A percentile compares a stretch with the other conserved stretches of the same genome.
Evolutionary conservation across 2,329 filamentous ascomycete species (phyloP).

Genomic region (Sclerotinia glacialis): DNA sequence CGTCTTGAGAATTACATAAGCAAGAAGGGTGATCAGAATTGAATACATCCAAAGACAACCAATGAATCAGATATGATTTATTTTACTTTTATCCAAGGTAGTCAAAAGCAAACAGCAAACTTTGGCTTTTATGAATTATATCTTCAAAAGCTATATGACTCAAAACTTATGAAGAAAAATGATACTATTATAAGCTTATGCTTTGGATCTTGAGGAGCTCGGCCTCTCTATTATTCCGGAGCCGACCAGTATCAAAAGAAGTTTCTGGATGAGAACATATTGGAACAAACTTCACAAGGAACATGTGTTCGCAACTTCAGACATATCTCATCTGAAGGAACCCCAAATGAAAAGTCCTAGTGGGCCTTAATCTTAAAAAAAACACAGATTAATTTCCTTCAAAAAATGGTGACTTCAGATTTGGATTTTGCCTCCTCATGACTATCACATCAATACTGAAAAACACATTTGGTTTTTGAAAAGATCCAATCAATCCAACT

Average conservation of each 20-base stretch:
- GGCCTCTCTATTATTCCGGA: constrained; percentile 14
- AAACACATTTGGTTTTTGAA: neutral
- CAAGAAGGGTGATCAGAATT: neutral
- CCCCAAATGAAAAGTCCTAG: constrained; percentile 2
- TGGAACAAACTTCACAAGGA: neutral
- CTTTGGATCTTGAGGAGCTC: neutral
- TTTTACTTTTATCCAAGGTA: neutral
- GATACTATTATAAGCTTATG: too few species aligned
- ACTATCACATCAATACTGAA: neutral
- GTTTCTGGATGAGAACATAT: neutral
- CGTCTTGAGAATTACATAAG: neutral
- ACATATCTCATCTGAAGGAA: neutral
- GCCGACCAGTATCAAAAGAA: constrained; percentile 15
- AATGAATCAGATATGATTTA: neutral
- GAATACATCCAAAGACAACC: neutral
- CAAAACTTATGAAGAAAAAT: neutral
- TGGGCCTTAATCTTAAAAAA: neutral
- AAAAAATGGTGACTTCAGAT: neutral
- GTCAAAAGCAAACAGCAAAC: neutral
- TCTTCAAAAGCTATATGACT: too few species aligned
- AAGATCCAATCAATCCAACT: neutral
- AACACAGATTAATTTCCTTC: neutral
- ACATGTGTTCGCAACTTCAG: neutral
- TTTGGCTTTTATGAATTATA: too few species aligned
- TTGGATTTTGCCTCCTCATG: neutral